A percentile compares a stretch with the other conserved stretches of the same genome.
Conservation (phyloP, 139 green algal genomes). For the Chlorella sp. region DNA sequence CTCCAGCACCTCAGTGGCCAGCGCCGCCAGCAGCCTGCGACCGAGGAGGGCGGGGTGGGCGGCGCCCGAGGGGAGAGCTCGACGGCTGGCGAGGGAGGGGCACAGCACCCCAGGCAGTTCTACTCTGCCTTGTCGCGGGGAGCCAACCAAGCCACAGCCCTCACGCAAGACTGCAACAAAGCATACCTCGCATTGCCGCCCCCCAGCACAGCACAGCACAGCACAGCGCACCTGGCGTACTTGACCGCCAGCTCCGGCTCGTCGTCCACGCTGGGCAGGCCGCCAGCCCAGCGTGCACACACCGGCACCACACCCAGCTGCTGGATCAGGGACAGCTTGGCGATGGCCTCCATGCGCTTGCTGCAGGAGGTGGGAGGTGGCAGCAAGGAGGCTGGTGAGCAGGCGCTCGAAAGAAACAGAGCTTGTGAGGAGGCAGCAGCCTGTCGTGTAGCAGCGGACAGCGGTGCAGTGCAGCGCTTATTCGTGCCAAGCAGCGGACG, state of each 20-base stretch:
- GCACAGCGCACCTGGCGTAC: slow-evolving; percentile 49
- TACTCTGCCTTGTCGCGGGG: no score
- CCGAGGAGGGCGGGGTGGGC: not conserved
- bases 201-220: not conserved
- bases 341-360: slow-evolving; percentile 90
- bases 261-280: slow-evolving; percentile 55
- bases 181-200: no score
- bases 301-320: slow-evolving; percentile 68
- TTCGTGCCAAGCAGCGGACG: no score
- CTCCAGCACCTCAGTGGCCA: slow-evolving; percentile 87
- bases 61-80: not conserved
- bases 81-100: not conserved
- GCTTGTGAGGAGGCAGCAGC: no score
- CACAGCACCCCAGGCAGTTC: no score
- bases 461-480: no score
- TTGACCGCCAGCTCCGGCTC: slow-evolving; percentile 75
- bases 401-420: no score
- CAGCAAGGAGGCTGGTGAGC: not conserved
- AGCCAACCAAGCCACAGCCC: no score
- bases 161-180: no score
- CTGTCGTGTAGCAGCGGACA: no score
- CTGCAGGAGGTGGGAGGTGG: not conserved
- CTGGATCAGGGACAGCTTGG: slow-evolving; percentile 87
- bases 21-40: slow-evolving; percentile 73
- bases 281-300: slow-evolving; percentile 56